phyloP scores from a whole-genome alignment of 2,329 filamentous ascomycete genomes.

The Paecilomyces formosus region DNA sequence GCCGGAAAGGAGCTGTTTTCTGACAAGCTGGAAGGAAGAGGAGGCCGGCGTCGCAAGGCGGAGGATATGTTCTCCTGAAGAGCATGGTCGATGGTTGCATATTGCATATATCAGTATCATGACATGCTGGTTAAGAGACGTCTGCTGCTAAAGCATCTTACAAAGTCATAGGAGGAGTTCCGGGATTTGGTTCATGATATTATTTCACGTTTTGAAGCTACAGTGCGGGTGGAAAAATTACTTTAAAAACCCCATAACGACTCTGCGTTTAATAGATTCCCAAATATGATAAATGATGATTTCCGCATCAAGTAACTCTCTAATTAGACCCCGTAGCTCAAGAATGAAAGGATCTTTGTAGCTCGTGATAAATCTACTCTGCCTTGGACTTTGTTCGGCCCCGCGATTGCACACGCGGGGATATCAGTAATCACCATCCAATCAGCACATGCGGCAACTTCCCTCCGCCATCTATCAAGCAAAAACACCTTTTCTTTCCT shows the following conservation, averaged over 20 bases:
- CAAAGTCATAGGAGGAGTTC: background rate
- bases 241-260: background rate
- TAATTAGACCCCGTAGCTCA: background rate
- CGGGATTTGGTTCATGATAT: background rate
- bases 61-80: conserved; percentile 64
- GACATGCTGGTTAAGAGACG: background rate
- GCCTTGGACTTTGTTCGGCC: background rate
- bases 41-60: conserved; percentile 56
- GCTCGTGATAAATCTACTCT: background rate
- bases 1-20: conserved; percentile 63
- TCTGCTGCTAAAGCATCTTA: background rate
- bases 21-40: conserved; percentile 51
- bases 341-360: too few species aligned
- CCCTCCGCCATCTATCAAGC: background rate
- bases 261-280: background rate
- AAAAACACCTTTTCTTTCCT: background rate
- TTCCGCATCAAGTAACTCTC: background rate
- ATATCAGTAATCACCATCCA: background rate
- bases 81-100: background rate
- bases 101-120: background rate
- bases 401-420: background rate
- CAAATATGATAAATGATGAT: background rate
- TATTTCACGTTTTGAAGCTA: background rate
- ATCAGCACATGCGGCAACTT: background rate
- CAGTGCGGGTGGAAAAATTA: background rate